Conservation (phyloP, 148 eudicot species). For the Diospyros lotus region DNA sequence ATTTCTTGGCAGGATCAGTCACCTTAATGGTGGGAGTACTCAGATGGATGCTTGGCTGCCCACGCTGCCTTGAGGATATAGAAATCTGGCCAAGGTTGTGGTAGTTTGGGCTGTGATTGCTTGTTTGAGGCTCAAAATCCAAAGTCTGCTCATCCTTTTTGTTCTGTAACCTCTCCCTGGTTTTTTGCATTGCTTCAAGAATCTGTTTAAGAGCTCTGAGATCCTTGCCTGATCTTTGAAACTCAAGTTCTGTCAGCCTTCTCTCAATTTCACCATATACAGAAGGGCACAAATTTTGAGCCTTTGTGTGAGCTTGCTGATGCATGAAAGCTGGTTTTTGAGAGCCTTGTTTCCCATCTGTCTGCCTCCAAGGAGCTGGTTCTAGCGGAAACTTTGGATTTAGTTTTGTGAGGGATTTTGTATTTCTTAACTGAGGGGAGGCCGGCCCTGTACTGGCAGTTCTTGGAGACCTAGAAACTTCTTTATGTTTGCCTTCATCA, state of each 20-base stretch:
- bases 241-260: conserved; percentile 56
- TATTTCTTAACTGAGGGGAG: conserved; percentile 23
- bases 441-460: conserved; percentile 24
- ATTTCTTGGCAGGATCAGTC: conserved; percentile 17
- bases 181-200: conserved; percentile 64
- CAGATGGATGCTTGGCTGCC: conserved; percentile 11
- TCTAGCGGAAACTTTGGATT: conserved; percentile 30
- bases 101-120: conserved; percentile 13
- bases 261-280: conserved; percentile 73
- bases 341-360: conserved; percentile 25
- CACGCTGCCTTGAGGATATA: neutral
- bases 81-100: conserved; percentile 14
- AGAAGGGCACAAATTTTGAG: conserved; percentile 31
- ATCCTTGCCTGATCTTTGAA: conserved; percentile 70
- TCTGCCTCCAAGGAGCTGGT: conserved; percentile 47
- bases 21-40: conserved; percentile 21
- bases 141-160: conserved; percentile 22
- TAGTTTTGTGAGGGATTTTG: conserved; percentile 21
- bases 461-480: conserved; percentile 34
- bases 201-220: conserved; percentile 88
- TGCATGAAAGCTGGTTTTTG: conserved; percentile 13
- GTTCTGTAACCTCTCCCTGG: conserved; percentile 28
- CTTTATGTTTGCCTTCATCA: conserved; percentile 31
- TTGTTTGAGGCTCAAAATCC: conserved; percentile 22
- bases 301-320: conserved; percentile 23